Evolutionary conservation across 129 eudicot species (phyloP).

Genomic region (sunflower (Helianthus annuus)): DNA sequence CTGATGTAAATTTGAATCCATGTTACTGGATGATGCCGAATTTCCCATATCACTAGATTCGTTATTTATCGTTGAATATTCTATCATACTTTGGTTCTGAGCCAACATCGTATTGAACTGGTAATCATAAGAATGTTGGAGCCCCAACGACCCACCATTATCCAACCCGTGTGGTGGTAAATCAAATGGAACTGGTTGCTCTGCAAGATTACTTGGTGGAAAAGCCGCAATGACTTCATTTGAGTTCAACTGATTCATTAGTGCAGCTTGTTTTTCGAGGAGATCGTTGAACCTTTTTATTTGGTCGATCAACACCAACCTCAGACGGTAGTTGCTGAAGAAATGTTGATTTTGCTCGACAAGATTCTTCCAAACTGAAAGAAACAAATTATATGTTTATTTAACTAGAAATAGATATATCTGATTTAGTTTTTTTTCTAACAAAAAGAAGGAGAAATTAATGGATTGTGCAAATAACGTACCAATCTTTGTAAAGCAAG

Average conservation of each 20-base stretch:
- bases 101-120: background rate
- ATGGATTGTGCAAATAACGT: background rate
- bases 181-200: background rate
- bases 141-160: background rate
- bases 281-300: slow-evolving; percentile 35
- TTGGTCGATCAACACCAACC: background rate
- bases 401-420: background rate
- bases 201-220: slow-evolving; percentile 19
- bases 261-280: slow-evolving; percentile 50
- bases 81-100: background rate
- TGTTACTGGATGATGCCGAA: background rate
- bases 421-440: background rate
- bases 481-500: background rate
- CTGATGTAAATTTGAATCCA: background rate
- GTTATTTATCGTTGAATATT: background rate
- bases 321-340: background rate
- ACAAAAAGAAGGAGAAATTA: too few relatives aligned
- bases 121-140: background rate
- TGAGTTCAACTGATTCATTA: slow-evolving; percentile 34
- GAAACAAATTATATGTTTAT: background rate
- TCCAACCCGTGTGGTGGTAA: background rate
- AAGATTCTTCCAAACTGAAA: slow-evolving; percentile 1
- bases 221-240: background rate
- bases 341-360: background rate
- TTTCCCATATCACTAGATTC: background rate